Evolutionary conservation across 192 early-diverging fungal species (phyloP).

Genomic region (Rhizophagus sp.): DNA sequence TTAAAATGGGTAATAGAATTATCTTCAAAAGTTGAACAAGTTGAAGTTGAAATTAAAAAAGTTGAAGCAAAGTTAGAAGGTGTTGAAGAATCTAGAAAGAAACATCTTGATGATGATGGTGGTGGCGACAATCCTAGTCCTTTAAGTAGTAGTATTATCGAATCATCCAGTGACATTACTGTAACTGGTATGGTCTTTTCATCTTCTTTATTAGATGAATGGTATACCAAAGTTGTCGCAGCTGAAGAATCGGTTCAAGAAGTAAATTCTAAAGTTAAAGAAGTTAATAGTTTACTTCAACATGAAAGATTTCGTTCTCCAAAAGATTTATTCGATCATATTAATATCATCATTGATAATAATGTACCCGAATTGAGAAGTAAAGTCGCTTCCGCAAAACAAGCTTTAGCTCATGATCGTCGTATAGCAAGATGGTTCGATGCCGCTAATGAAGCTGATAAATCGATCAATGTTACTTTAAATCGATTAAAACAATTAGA

Average conservation of each 20-base stretch:
- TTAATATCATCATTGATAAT: constrained; percentile 1
- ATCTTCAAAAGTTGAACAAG: constrained; percentile 5
- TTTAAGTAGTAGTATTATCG: not conserved
- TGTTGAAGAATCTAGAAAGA: constrained; percentile 23
- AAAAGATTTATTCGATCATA: not conserved
- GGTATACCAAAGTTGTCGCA: constrained; percentile 28
- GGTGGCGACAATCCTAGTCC: not conserved
- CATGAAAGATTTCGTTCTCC: constrained; percentile 17
- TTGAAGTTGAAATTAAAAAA: constrained; percentile 25
- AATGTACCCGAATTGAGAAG: not conserved
- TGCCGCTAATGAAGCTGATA: constrained; percentile 26
- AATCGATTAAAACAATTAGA: constrained; percentile 26
- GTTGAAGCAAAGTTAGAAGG: constrained; percentile 30
- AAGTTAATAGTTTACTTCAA: not conserved
- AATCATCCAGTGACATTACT: constrained; percentile 11
- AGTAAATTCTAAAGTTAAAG: constrained; percentile 18
- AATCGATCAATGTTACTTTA: constrained; percentile 5
- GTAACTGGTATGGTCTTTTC: constrained; percentile 30
- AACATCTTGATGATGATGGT: constrained; percentile 19
- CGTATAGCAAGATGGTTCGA: constrained; percentile 29
- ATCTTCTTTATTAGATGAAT: constrained; percentile 28
- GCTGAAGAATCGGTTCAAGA: constrained; percentile 21
- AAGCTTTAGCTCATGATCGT: constrained; percentile 19
- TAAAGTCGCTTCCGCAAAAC: constrained; percentile 14
- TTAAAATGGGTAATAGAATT: constrained; percentile 26